phyloP scores from a whole-genome alignment of 331 rosid genomes.

The Malus hybrid region DNA sequence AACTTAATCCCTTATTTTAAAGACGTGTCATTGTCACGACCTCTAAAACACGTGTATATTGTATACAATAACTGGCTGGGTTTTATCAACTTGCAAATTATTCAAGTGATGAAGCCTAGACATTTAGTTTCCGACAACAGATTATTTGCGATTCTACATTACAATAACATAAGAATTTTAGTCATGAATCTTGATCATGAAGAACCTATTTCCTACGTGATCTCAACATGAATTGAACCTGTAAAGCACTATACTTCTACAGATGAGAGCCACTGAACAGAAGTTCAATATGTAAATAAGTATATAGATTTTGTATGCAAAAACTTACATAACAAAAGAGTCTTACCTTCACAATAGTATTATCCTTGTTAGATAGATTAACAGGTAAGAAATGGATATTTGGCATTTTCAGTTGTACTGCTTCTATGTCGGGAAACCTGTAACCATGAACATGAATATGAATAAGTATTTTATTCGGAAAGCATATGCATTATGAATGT shows the following conservation, averaged over 20 bases:
- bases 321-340: constrained; percentile 1
- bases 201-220: neutral
- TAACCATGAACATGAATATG: constrained; percentile 18
- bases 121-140: neutral
- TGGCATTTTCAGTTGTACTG: constrained; percentile 81
- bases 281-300: constrained; percentile 3
- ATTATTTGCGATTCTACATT: no score
- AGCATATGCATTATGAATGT: neutral
- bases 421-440: constrained; percentile 69
- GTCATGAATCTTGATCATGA: neutral
- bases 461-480: neutral
- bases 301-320: neutral
- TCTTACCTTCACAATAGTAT: constrained; percentile 69
- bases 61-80: neutral
- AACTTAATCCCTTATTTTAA: neutral
- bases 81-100: neutral
- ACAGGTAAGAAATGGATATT: constrained; percentile 89
- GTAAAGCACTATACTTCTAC: neutral
- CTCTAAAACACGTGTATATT: neutral
- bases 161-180: neutral
- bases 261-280: neutral
- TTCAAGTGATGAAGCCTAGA: neutral
- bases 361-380: constrained; percentile 61
- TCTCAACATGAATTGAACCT: neutral
- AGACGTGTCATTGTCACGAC: neutral